phyloP scores from a whole-genome alignment of 192 early-diverging fungal genomes.

The Coemansia sp. region DNA sequence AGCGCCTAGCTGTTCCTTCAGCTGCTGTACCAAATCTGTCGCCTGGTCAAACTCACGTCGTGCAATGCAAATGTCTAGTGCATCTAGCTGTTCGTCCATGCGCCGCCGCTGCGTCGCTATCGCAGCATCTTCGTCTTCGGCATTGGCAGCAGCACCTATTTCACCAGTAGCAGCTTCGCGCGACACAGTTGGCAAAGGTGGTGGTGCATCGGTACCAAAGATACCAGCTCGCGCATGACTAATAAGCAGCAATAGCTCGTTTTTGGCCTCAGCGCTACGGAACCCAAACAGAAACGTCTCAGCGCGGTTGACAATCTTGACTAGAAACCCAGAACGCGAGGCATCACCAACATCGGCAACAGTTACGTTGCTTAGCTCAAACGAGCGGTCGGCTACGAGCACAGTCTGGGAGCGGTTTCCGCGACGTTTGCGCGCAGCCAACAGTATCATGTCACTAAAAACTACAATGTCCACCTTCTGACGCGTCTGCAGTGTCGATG shows the following conservation, averaged over 20 bases:
- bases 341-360: slow-evolving; percentile 86
- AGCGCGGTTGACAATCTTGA: slow-evolving; percentile 83
- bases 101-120: slow-evolving; percentile 15
- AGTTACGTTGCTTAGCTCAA: slow-evolving; percentile 71
- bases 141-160: background rate
- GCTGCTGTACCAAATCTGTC: slow-evolving; percentile 52
- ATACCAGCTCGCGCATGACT: slow-evolving; percentile 42
- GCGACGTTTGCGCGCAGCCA: slow-evolving; percentile 78
- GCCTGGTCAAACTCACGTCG: slow-evolving; percentile 87
- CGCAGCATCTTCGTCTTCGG: slow-evolving; percentile 1
- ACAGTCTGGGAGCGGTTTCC: slow-evolving; percentile 63
- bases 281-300: slow-evolving; percentile 72
- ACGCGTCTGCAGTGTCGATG: slow-evolving; percentile 66
- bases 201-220: slow-evolving; percentile 28
- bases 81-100: slow-evolving; percentile 75
- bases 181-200: slow-evolving; percentile 18
- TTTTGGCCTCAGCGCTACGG: slow-evolving; percentile 37
- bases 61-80: slow-evolving; percentile 91
- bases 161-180: background rate
- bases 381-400: slow-evolving; percentile 81
- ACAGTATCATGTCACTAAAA: slow-evolving; percentile 80
- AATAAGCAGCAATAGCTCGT: slow-evolving; percentile 51
- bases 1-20: slow-evolving; percentile 20
- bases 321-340: slow-evolving; percentile 68
- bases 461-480: slow-evolving; percentile 80